phyloP scores from a whole-genome alignment of 352 stramenopile genomes.

The Globisporangium iwayamae region DNA sequence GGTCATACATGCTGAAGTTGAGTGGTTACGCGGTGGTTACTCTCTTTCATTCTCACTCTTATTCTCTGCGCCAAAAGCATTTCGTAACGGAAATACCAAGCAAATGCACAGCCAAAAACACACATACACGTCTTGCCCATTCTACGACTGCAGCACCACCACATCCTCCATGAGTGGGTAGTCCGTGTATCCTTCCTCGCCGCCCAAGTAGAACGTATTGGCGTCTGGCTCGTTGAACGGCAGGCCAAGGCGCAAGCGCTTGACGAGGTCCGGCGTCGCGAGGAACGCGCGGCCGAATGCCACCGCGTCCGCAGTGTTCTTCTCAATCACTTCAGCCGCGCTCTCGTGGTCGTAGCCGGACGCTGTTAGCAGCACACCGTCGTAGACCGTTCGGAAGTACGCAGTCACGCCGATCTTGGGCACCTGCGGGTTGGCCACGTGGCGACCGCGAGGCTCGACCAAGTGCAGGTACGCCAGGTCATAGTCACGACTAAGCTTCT shows the following conservation, averaged over 20 bases:
- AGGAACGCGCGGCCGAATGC: conserved; percentile 48
- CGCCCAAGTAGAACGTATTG: conserved; percentile 25
- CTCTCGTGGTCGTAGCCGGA: conserved; percentile 26
- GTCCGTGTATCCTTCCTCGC: conserved; percentile 25
- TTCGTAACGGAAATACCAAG: no score
- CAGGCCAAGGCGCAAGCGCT: conserved; percentile 21
- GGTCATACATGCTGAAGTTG: no score
- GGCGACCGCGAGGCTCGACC: conserved; percentile 25
- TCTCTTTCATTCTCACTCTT: no score
- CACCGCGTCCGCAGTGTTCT: conserved; percentile 27
- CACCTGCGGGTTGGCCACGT: conserved; percentile 11
- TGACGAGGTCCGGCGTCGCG: conserved; percentile 41
- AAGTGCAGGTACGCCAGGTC: conserved; percentile 32
- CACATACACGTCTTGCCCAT: no score
- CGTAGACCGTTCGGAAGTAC: conserved; percentile 31
- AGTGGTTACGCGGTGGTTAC: no score
- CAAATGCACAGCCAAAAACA: no score
- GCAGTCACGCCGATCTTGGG: conserved; percentile 30
- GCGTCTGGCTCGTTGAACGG: conserved; percentile 30
- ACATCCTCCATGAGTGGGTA: conserved; percentile 12
- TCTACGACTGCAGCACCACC: not conserved
- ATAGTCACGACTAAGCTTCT: conserved; percentile 14
- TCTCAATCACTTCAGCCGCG: conserved; percentile 17
- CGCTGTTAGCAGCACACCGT: conserved; percentile 28
- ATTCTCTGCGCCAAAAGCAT: no score